Evolutionary conservation across 208 protist species (phyloP), one percentile per base, ranked within the genome.

Genomic region (Leishmania martiniquensis): DNA sequence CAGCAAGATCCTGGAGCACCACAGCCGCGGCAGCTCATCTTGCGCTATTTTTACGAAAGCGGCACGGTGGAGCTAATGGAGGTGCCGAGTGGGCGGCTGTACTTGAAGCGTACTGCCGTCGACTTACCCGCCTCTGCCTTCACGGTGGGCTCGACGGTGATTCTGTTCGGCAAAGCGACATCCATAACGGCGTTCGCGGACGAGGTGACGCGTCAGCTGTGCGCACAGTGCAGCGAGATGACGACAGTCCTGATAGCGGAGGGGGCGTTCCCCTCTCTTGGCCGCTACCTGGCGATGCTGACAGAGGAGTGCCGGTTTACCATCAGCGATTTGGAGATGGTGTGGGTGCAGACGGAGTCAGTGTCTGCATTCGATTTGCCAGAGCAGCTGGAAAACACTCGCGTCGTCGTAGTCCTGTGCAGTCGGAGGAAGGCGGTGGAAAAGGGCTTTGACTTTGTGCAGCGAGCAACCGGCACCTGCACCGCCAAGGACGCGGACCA

Each of bases 231-330:
- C 32, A 89, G 75, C 68, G 94, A 97, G 72, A 73, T 37, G 17
- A 96, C 94, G 42, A 80, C 86, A 10, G 47, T 96, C 1, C 22
- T 97, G 29, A 84, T 97, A 12, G 86, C 85, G n/a, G 91, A 96
- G 57, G 51, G 74, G 10, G 76, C 85, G 37, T 88, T 96, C 13
- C 47, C 79, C 15, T 75, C 63, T 1, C 76, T 97, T 0, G 94
- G 94, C 17, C 88, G 84, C 57, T 93, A 84, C 82, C 72, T 97
- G 37, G 81, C 91, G 9, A 91, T 97, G 32, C 79, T 96, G 12
- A 85, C 86, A 25, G 91, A 96, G 85, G 92, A 97, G 84, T 95
- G 90, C 68, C 85, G 88, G 62, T 94, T 95, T 78, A 90, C 83
- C 9, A 80, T 95, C 32, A 75, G 75, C 3, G 66, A 88, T 63